phyloP scores from a whole-genome alignment of 1,139 yeast genomes.

The Taphrina wiesneri region DNA sequence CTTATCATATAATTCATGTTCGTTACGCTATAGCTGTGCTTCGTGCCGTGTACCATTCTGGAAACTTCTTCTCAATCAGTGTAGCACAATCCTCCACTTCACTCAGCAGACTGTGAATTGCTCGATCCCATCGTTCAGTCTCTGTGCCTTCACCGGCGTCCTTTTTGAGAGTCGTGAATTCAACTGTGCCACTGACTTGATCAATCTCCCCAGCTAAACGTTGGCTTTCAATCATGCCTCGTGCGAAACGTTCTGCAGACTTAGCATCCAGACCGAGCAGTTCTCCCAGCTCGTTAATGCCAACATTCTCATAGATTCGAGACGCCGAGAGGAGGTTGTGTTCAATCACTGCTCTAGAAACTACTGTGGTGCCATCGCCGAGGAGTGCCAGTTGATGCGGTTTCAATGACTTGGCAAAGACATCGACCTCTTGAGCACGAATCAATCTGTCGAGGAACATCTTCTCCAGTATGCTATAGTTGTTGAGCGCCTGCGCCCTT shows the following conservation, averaged over 20 bases:
- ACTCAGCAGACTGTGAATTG: slow-evolving; percentile 42
- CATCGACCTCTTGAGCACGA: slow-evolving; percentile 43
- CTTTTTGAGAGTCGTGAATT: slow-evolving; percentile 38
- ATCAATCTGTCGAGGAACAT: slow-evolving; percentile 44
- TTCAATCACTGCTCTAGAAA: slow-evolving; percentile 46
- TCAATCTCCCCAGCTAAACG: slow-evolving; percentile 46
- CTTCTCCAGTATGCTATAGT: slow-evolving; percentile 43
- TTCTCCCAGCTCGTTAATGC: slow-evolving; percentile 43
- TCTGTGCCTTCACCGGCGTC: slow-evolving; percentile 31
- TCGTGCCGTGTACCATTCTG: slow-evolving; percentile 19
- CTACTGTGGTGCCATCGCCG: slow-evolving; percentile 45
- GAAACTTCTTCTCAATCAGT: slow-evolving; percentile 10
- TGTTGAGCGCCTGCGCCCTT: slow-evolving; percentile 40
- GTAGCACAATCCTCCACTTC: slow-evolving; percentile 40
- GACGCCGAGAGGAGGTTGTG: slow-evolving; percentile 47
- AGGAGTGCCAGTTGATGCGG: slow-evolving; percentile 43
- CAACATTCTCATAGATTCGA: slow-evolving; percentile 44
- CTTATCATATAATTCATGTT: background rate
- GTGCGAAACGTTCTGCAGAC: slow-evolving; percentile 45
- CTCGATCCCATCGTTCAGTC: slow-evolving; percentile 44
- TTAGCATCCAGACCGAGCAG: slow-evolving; percentile 42
- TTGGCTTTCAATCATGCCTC: slow-evolving; percentile 46
- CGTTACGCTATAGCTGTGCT: background rate
- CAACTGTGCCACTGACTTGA: slow-evolving; percentile 45
- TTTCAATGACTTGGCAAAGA: slow-evolving; percentile 42